These are phyloP conservation scores for Colletotrichum incanum DNA, from an alignment of 2,329 filamentous ascomycete species.

Conservation along the genomic window DNA sequence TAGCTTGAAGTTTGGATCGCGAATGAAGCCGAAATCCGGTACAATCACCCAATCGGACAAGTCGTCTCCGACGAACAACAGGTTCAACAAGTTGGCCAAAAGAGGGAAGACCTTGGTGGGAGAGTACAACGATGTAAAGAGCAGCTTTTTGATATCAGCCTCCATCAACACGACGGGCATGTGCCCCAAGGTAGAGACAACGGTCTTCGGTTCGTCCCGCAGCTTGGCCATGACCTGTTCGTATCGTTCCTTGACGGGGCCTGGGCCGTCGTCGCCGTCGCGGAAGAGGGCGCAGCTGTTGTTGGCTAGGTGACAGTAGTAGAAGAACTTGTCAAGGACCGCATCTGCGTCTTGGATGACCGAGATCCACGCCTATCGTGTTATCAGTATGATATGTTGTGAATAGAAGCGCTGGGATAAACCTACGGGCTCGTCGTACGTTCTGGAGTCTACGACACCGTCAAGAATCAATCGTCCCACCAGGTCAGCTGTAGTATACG, in stretches of 20 bases:
- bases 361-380: slow-evolving; percentile 50
- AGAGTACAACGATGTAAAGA: slow-evolving; percentile 55
- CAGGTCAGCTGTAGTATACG: slow-evolving; percentile 24
- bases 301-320: slow-evolving; percentile 62
- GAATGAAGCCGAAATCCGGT: slow-evolving; percentile 40
- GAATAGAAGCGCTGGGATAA: neutral
- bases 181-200: slow-evolving; percentile 48
- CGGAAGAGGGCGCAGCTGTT: slow-evolving; percentile 57
- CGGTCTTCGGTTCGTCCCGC: slow-evolving; percentile 52
- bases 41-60: slow-evolving; percentile 16
- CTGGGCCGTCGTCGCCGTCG: slow-evolving; percentile 49
- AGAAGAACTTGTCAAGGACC: slow-evolving; percentile 62
- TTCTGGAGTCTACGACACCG: slow-evolving; percentile 49
- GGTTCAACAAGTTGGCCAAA: slow-evolving; percentile 53
- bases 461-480: slow-evolving; percentile 53
- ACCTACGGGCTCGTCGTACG: slow-evolving; percentile 54
- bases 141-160: slow-evolving; percentile 54
- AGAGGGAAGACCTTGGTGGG: slow-evolving; percentile 52
- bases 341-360: slow-evolving; percentile 63
- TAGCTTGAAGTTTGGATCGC: slow-evolving; percentile 24
- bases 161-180: slow-evolving; percentile 56
- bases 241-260: slow-evolving; percentile 50
- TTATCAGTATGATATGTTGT: neutral
- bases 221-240: slow-evolving; percentile 52
- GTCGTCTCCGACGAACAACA: slow-evolving; percentile 48